Conservation (phyloP, 1,139 yeast species). For the Debaryomyces psychrophilus region DNA sequence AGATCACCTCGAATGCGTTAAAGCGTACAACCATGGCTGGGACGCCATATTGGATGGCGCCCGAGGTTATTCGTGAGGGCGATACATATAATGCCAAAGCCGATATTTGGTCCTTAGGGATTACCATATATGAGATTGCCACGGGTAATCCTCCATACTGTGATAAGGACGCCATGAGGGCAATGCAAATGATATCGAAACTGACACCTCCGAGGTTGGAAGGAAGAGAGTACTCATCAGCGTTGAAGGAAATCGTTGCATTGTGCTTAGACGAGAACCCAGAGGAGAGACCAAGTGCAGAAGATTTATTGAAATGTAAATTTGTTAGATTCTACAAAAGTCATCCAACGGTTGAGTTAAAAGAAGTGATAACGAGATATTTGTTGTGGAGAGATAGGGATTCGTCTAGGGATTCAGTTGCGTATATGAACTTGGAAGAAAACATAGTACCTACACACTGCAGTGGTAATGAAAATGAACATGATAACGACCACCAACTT, state of each 20-base stretch:
- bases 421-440: conserved; percentile 41
- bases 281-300: conserved; percentile 84
- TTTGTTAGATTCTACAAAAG: conserved; percentile 66
- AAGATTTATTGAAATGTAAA: conserved; percentile 74
- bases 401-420: conserved; percentile 53
- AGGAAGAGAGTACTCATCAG: conserved; percentile 78
- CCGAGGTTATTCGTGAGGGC: conserved; percentile 96
- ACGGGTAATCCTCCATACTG: conserved; percentile 98
- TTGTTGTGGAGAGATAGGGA: conserved; percentile 73
- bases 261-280: conserved; percentile 93
- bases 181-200: conserved; percentile 90
- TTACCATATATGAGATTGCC: conserved; percentile 90
- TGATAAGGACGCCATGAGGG: conserved; percentile 92
- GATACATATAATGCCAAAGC: conserved; percentile 82
- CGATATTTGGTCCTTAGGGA: conserved; percentile 93
- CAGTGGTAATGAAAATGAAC: conserved; percentile 17
- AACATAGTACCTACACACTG: conserved; percentile 17
- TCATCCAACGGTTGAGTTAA: conserved; percentile 60
- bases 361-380: conserved; percentile 81
- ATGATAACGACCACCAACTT: conserved; percentile 33
- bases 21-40: conserved; percentile 97
- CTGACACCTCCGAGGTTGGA: conserved; percentile 94
- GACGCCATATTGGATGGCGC: conserved; percentile 99
- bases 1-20: conserved; percentile 71
- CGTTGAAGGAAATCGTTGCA: conserved; percentile 86